Conservation (phyloP, 306 rosid species). For the Vachellia collinsii region DNA sequence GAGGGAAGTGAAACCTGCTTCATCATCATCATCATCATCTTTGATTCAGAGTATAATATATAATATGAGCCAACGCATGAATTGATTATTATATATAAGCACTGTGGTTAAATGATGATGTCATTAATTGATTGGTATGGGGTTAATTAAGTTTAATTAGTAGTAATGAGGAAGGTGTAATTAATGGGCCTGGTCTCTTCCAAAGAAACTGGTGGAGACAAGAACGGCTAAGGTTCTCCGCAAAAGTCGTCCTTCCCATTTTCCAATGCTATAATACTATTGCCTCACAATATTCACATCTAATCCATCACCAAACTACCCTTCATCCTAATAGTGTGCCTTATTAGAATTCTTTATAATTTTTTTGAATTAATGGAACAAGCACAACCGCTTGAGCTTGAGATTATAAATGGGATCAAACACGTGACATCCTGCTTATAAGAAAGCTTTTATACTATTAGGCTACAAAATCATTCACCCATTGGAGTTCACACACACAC, state of each 20-base stretch:
- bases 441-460: no score
- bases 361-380: no score
- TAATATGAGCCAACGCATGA: background rate
- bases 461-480: no score
- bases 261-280: background rate
- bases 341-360: no score
- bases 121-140: background rate
- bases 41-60: background rate
- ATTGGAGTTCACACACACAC: no score
- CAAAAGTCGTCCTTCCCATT: conserved; percentile 35
- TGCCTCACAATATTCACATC: background rate
- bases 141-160: background rate
- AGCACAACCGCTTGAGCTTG: no score
- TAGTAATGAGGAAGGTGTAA: background rate
- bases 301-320: no score
- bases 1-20: background rate
- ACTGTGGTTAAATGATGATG: conserved; percentile 41
- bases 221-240: conserved; percentile 55
- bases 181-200: conserved; percentile 34
- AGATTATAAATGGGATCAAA: no score
- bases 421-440: no score
- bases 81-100: background rate
- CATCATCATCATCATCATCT: no score
- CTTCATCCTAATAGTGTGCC: no score
- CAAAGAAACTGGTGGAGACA: conserved; percentile 54